phyloP scores from a whole-genome alignment of 768 basidiomycete species.

The Pisolithus sp. region DNA sequence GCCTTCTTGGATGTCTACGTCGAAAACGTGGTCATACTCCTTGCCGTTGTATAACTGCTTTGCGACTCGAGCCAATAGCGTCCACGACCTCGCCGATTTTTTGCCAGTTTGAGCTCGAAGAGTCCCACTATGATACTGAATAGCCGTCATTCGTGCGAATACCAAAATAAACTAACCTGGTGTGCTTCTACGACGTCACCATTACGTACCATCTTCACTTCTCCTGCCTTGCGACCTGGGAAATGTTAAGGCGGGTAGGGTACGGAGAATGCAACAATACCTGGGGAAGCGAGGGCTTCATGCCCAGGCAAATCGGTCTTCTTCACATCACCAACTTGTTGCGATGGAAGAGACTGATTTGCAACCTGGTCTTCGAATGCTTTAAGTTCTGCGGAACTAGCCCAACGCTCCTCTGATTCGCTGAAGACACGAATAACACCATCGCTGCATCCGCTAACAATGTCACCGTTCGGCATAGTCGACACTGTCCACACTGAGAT shows the following conservation, averaged over 20 bases:
- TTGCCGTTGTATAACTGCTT: conserved; percentile 88
- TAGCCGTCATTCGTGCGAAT: background rate
- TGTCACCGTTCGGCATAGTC: conserved; percentile 83
- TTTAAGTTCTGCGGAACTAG: conserved; percentile 54
- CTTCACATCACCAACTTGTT: conserved; percentile 90
- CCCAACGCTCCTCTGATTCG: conserved; percentile 64
- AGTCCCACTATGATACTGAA: conserved; percentile 66
- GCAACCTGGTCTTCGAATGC: conserved; percentile 72
- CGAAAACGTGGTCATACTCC: conserved; percentile 99
- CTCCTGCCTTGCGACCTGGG: conserved; percentile 85
- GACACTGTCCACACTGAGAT: conserved; percentile 97
- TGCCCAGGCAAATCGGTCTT: conserved; percentile 81
- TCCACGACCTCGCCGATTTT: conserved; percentile 96
- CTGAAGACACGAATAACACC: conserved; percentile 84
- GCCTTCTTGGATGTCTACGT: conserved; percentile 93
- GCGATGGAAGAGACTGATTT: conserved; percentile 71
- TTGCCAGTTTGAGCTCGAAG: conserved; percentile 63
- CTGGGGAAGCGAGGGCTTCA: conserved; percentile 72
- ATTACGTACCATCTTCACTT: conserved; percentile 87
- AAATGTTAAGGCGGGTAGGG: conserved; percentile 2
- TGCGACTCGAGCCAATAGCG: conserved; percentile 83
- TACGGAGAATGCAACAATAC: conserved; percentile 29
- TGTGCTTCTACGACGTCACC: conserved; percentile 82
- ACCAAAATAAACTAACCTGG: conserved; percentile 48
- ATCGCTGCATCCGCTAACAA: conserved; percentile 89